Evolutionary conservation across 2,329 filamentous ascomycete genomes (phyloP), one percentile per base, ranked within the genome.

Genomic region (Fusarium euwallaceae): DNA sequence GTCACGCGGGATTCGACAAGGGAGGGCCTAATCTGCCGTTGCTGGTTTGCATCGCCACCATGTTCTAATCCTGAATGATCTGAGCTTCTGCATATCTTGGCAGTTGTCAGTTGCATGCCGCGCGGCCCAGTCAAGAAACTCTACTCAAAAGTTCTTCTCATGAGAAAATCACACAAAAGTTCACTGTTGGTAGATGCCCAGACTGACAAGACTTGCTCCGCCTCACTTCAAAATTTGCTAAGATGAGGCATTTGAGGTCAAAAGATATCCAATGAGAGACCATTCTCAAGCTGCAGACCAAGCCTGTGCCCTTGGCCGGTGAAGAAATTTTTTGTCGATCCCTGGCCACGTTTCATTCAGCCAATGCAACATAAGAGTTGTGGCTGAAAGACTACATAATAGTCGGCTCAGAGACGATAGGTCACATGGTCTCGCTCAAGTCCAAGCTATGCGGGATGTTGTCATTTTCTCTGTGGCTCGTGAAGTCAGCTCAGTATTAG

Each of bases 291-390:
- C 17, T 34, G 51, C 29, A 55, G 51, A 34, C 51, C 51, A 55
- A 55, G 51, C 9, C n/a, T 20, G 51, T 55, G 27, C 27, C 51
- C 29, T 51, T 55, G 29, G n/a, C n/a, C 11, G n/a, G 27, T 20
- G 51, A 55, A 20, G 17, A 55, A 53, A 29, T 3, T n/a, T 51
- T 32, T 55, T 14, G 45, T 32, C 27, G 51, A 55, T 55, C 51
- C 51, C 51, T 55, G 51, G 51, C 51, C 27, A 55, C 51, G 51
- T 34, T 32, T 55, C 51, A 55, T 55, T 55, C 29, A 55, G 29
- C 51, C 51, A 55, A 55, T 55, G 51, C 51, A 34, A 55, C 51
- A 55, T 34, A n/a, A 22, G 51, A 55, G 51, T 55, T 55, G 51
- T 55, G 51, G 51, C 51, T 34, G 27, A 32, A 53, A 32, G 29